Evolutionary conservation across 2,329 filamentous ascomycete genomes (phyloP), one percentile per base, ranked within the genome.

Genomic region (Fusarium sp.): DNA sequence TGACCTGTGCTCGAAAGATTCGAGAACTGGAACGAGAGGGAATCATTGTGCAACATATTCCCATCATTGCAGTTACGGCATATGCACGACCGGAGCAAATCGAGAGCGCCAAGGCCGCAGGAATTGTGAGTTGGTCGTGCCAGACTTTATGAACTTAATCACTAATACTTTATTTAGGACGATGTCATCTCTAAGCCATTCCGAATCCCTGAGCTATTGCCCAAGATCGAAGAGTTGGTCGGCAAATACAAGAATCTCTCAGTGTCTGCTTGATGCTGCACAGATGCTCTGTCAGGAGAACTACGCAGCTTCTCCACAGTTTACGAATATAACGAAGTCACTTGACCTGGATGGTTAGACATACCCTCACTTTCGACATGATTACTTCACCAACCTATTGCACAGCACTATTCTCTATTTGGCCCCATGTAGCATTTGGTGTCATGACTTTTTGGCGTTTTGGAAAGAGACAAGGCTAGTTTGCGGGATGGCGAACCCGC

Each of bases 141-240:
- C 16, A 33, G 16, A 18, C 23, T 37, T 21, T n/a, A 31, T 54
- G 11, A 44, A 15, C 16, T 23, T 16, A 1, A 9, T 48, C 31
- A 33, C 72, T 75, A 60, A 76, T 63, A 18, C 29, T 15, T 29
- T 14, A 38, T 23, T 10, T 19, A 90, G 88, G 91, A 94, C 79
- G 91, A 92, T 80, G 89, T 94, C 46, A 92, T 95, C 39, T 91
- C 91, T 3, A 95, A 95, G 78, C 93, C 93, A 7, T 95, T 95
- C 78, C 88, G 90, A n/a, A 90, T 93, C 58, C 87, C 87, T n/a
- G 90, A 93, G 61, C 80, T 94, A 58, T 84, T 93, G 48, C 89
- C 89, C 19, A 91, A 91, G 79, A 91, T 94, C 69, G 86, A 89
- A 69, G 86, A 89, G 78, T 80, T 90, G 23, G 84, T 86, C 5